Evolutionary conservation across 306 rosid genomes (phyloP).

Genomic region (Prunus mongolica): DNA sequence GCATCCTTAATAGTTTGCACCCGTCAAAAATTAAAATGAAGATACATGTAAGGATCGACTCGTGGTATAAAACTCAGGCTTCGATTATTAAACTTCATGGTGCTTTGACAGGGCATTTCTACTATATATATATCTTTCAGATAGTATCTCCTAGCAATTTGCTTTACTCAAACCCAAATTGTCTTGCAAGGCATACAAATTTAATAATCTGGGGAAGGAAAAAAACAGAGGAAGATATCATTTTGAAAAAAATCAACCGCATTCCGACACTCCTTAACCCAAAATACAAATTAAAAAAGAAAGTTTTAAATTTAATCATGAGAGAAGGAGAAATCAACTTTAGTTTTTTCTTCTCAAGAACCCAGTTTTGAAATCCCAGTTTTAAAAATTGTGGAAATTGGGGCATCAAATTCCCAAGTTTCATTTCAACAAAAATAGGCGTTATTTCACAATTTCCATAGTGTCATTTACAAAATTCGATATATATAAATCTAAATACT

Average conservation of each 20-base stretch:
- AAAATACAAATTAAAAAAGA: background rate
- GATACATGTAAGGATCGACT: too few species aligned
- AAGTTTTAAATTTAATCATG: background rate
- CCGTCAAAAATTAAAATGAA: too few species aligned
- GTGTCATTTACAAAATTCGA: too few species aligned
- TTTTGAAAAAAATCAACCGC: background rate
- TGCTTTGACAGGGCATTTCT: background rate
- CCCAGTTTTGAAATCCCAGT: conserved; percentile 38
- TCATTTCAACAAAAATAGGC: too few species aligned
- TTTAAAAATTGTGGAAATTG: too few species aligned
- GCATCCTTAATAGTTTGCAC: too few species aligned
- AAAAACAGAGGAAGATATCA: conserved; percentile 6
- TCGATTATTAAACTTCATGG: background rate
- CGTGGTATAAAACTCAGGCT: too few species aligned
- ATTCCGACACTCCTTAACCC: conserved; percentile 25
- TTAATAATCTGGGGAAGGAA: background rate
- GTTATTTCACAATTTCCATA: too few species aligned
- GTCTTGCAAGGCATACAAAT: background rate
- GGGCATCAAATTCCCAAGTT: too few species aligned
- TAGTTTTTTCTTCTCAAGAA: conserved; percentile 67
- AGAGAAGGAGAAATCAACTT: conserved; percentile 38
- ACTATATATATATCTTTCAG: background rate
- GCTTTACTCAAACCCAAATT: background rate
- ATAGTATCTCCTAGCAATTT: background rate
- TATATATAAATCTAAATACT: too few species aligned